Percentiles rank a stretch among this genome's conserved stretches.
Evolutionary conservation across 1,284 basidiomycete genomes (phyloP).

Genomic region (Gymnopus androsaceus): DNA sequence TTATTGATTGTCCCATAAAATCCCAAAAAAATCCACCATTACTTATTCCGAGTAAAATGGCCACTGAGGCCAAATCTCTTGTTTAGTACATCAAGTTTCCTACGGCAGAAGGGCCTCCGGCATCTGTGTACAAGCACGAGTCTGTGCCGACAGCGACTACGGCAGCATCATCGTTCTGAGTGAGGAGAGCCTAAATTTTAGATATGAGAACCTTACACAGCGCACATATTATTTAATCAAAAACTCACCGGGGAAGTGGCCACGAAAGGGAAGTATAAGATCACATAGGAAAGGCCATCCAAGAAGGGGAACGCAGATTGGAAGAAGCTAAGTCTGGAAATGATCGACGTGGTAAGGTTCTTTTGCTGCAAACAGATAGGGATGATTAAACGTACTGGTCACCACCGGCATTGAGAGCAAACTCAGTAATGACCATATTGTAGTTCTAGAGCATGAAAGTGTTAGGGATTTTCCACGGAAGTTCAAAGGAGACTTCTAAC

Average conservation of each 20-base stretch:
- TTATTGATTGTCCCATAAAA: too few species aligned
- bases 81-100: slow-evolving; percentile 21
- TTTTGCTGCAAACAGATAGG: background rate
- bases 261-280: slow-evolving; percentile 29
- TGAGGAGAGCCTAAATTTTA: too few species aligned
- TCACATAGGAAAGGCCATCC: slow-evolving; percentile 20
- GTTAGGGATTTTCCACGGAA: background rate
- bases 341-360: background rate
- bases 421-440: slow-evolving; percentile 31
- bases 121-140: slow-evolving; percentile 22
- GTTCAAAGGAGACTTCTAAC: slow-evolving; percentile 14
- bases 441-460: slow-evolving; percentile 16
- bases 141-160: slow-evolving; percentile 22
- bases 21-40: background rate
- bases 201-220: too few species aligned
- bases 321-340: slow-evolving; percentile 9
- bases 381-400: slow-evolving; percentile 29
- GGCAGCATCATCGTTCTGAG: slow-evolving; percentile 18
- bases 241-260: slow-evolving; percentile 23
- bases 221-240: slow-evolving; percentile 20
- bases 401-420: slow-evolving; percentile 34
- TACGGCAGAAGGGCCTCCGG: slow-evolving; percentile 18
- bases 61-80: background rate
- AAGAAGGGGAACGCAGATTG: slow-evolving; percentile 25
- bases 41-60: background rate